Evolutionary conservation across 192 early-diverging fungal genomes (phyloP), one percentile per base, ranked within the genome.

Genomic region (Coemansia pectinata): DNA sequence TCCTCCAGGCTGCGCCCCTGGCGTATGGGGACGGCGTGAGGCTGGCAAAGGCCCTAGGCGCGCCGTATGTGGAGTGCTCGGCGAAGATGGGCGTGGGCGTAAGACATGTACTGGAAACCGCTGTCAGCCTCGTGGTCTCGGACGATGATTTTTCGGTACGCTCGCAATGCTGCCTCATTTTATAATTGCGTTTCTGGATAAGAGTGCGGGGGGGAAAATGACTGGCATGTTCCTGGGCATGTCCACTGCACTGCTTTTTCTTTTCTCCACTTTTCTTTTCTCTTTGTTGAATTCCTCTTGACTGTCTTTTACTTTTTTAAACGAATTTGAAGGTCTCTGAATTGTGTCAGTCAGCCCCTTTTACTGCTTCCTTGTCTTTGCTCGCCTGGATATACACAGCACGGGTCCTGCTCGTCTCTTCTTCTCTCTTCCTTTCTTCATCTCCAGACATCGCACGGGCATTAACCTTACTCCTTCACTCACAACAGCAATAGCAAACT

Each of bases 31-130:
- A 96, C 87, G 94, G 91, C 10, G 60, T 78, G 21, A 74, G 80
- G 38, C 83, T 93, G 71, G 88, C 91, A 14, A 33, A 63, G 15
- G 76, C 88, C 67, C 90, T 95, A 31, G 89, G 90, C 8, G 79
- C 85, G 41, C 91, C 88, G 57, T 94, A 92, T 72, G 85, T 93
- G 65, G 95, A 95, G 65, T 94, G 92, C 73, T 91, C 91, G 66
- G 90, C 95, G 21, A 89, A 67, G 19, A 61, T 10, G 34, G 68
- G 69, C 55, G 52, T 71, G 36, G 63, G 71, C 31, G 69, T 83
- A 11, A 34, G 65, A 7, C 65, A 77, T 62, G 77, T 91, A 2
- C 90, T 91, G 75, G 69, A 70, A 40, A 73, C 71, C 25, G 86
- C 86, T 19, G 81, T 88, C 15, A 85, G 77, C 73, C 59, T 87